Base-by-base conservation (phyloP, 345 rosid species). In the Acer saccharum region DNA sequence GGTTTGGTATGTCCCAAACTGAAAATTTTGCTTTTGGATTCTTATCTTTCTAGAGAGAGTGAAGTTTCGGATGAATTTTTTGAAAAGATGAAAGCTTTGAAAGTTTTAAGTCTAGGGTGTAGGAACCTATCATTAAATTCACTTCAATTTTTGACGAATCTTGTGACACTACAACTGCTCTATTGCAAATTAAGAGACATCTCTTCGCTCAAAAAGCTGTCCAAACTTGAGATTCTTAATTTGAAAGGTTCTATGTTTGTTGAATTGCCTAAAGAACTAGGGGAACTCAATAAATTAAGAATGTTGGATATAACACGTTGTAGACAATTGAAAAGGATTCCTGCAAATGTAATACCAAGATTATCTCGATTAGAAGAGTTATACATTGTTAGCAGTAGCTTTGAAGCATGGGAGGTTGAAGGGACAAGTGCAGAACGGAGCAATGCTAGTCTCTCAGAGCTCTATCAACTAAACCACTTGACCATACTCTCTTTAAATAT, bases 161-260 rank as follows among this genome's bases (percentile, higher is more conserved):
- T 76, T 23, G 43, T 43, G 11, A 60, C 58, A 35, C 60, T 76
- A 6, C 27, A 27, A 4, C 4, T 68, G 11, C 1, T 41, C 2
- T 0, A 23, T 3, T 41, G 66, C 60, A 2, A 57, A 18, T 18
- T 76, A 7, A 20, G 11, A 2, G 71, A 44, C 4, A 18, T 58
- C 0, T n/a, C 60, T 50, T 67, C 6, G 0, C 0, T 76, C 2
- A 72, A 52, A 17, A 68, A 55, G 35, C 27, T 68, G 43, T 17
- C 18, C 35, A 58, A n/a, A 14, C 73, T 68, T 8, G 67, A 68
- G 68, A 21, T 76, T 68, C 79, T 76, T 10, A 41, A 18, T 7
- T 21, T 57, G 10, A 16, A 46, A 4, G 11, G 16, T 68, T 35
- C 73, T 8, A 0, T 0, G 10, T 13, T 68, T 2, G 6, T 29